Evolutionary conservation across 768 basidiomycete species (phyloP).

Genomic region (Pleurotus ostreatus): DNA sequence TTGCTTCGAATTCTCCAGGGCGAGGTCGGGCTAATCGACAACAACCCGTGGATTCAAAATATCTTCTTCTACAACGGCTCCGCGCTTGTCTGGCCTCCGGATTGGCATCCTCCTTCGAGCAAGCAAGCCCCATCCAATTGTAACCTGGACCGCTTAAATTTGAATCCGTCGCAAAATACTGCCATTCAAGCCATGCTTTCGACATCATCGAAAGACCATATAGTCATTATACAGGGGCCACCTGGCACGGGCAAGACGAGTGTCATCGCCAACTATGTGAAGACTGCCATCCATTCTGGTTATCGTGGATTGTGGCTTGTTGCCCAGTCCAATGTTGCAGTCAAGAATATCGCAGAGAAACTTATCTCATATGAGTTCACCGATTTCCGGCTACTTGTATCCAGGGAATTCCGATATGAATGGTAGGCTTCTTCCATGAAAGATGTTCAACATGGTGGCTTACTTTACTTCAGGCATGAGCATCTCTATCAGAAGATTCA

Average conservation of each 20-base stretch:
- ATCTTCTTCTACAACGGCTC: conserved; percentile 38
- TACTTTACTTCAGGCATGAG: conserved; percentile 61
- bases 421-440: conserved; percentile 42
- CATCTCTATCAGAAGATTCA: conserved; percentile 57
- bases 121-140: background rate
- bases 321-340: conserved; percentile 84
- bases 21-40: conserved; percentile 23
- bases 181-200: conserved; percentile 49
- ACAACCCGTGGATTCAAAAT: conserved; percentile 47
- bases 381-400: conserved; percentile 68
- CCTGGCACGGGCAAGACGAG: conserved; percentile 75
- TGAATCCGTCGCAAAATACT: conserved; percentile 44
- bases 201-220: conserved; percentile 24
- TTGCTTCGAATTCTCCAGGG: conserved; percentile 44
- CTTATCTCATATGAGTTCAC: conserved; percentile 48
- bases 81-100: conserved; percentile 34
- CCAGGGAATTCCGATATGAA: conserved; percentile 55
- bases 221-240: conserved; percentile 49
- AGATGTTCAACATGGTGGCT: conserved; percentile 1
- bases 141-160: conserved; percentile 10
- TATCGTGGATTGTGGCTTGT: conserved; percentile 68
- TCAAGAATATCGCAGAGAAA: conserved; percentile 87
- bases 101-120: conserved; percentile 18
- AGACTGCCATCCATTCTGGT: conserved; percentile 35
- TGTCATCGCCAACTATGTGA: conserved; percentile 63